Evolutionary conservation across 1,284 basidiomycete genomes (phyloP), one percentile per base, ranked within the genome.

Genomic region (Moesziomyces globuligerus): DNA sequence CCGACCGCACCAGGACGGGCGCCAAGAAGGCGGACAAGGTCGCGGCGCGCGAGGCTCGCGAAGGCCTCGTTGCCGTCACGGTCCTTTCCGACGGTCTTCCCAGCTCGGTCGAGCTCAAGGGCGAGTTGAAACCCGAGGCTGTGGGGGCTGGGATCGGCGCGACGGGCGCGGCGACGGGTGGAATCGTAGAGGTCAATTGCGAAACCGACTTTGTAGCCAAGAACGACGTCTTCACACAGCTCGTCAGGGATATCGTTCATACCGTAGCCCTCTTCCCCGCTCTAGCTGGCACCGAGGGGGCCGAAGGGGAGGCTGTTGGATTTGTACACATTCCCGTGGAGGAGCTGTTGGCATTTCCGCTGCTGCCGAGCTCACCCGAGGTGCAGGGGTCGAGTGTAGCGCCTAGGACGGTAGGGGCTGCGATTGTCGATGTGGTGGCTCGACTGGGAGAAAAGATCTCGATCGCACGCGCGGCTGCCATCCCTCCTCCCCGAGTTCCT

Each of bases 151-250:
- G 69, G 0, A 58, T 72, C 20, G 69, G 69, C 17, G 56, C 67
- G 4, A 65, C 75, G 1, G 52, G 66, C 13, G 43, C 60, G 4
- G 71, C 79, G 39, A 87, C 91, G 24, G 93, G 91, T 7, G 89
- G 90, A 13, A 91, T 97, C 86, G 86, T 97, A 58, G 94, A 98
- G 83, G 86, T 97, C 64, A 94, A 93, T 78, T 97, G 94, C 86
- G 94, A 98, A 85, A 97, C 94, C 39, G 94, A 98, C 84, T 97
- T 97, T 83, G 94, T 97, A 13, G 92, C 90, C 17, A 86, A 92
- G 70, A 95, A 93, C 80, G 88, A 90, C 58, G 86, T 94, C 9
- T 98, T 98, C 79, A 86, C 87, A 7, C 86, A 87, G 58, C 87
- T 95, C 26, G 90, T 91, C 13, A 86, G 87, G 36, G 90, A 93